Evolutionary conservation across 176 grass and related monocot genomes (phyloP), one percentile per base, ranked within the genome.

Genomic region (Ensete ventricosum): DNA sequence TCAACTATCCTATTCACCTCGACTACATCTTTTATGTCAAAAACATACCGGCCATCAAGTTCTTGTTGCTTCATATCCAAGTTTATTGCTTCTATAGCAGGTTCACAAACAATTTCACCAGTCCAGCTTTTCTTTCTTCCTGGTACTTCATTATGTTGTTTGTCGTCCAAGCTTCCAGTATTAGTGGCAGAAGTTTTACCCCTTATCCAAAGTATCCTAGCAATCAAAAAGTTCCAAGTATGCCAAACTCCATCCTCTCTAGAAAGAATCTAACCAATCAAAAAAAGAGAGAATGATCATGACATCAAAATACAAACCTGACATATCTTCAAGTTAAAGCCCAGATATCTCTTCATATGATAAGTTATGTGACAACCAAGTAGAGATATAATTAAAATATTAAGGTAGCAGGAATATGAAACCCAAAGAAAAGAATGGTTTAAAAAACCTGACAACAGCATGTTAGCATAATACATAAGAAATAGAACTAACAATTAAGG

Each of bases 31-130:
- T 14, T n/a, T 23, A 73, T 19, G 26, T 29, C 8, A 43, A 25
- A 78, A 29, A 65, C 52, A 77, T 86, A 86, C 84, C 84, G 79
- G 67, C 74, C 79, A 78, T 86, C 84, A 82, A 86, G 74, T 58
- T 77, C 84, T 34, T 82, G 84, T 54, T 86, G 84, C 71, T 86
- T 86, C 58, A 80, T 66, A 81, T 86, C 84, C 59, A 82, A 86
- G 73, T 57, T 81, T 55, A 74, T 66, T 67, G 72, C 74, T 75
- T 86, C 84, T 67, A 82, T 78, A 26, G 69, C 52, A 54, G 79
- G 66, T 67, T 43, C 68, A 75, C 50, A 72, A 60, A 20, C n/a
- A 79, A 9, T 58, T 62, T 86, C 64, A 24, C 24, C 63, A 54
- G 79, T 55, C 52, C 52, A 74, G 24, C 68, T 60, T 78, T 69